Percentiles rank a stretch among this genome's conserved stretches.
Conservation (phyloP, 2,329 filamentous ascomycete species). For the Talaromyces amestolkiae region DNA sequence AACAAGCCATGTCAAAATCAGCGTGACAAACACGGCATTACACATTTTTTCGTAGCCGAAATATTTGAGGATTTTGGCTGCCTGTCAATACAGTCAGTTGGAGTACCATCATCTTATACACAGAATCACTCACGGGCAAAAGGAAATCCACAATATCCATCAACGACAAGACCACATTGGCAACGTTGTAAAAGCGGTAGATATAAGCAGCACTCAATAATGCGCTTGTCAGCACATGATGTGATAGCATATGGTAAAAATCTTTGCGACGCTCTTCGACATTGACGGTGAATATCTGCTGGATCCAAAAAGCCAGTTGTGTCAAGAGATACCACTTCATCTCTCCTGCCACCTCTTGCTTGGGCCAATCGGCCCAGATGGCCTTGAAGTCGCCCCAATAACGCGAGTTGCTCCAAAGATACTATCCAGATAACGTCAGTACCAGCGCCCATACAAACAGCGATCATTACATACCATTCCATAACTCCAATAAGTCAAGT, state of each 20-base stretch:
- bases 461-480: conserved; percentile 65
- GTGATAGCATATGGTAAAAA: conserved; percentile 91
- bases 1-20: conserved; percentile 80
- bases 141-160: conserved; percentile 94
- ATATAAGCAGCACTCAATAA: conserved; percentile 80
- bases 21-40: conserved; percentile 79
- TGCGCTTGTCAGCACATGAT: conserved; percentile 84
- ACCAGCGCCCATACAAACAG: too few species aligned
- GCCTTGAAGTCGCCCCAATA: conserved; percentile 75
- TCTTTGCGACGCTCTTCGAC: conserved; percentile 94
- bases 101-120: background rate
- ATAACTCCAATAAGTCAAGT: conserved; percentile 73
- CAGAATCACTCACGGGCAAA: conserved; percentile 64
- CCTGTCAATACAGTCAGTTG: conserved; percentile 46
- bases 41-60: conserved; percentile 71
- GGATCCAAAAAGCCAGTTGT: conserved; percentile 89
- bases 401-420: conserved; percentile 72
- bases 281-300: conserved; percentile 90
- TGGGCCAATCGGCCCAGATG: conserved; percentile 83
- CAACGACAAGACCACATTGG: conserved; percentile 80
- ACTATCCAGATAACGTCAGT: conserved; percentile 51
- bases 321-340: conserved; percentile 88
- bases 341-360: conserved; percentile 67
- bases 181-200: conserved; percentile 83
- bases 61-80: conserved; percentile 93